Evolutionary conservation across 805 yeast genomes (phyloP).

Genomic region (Metschnikowia cubensis): DNA sequence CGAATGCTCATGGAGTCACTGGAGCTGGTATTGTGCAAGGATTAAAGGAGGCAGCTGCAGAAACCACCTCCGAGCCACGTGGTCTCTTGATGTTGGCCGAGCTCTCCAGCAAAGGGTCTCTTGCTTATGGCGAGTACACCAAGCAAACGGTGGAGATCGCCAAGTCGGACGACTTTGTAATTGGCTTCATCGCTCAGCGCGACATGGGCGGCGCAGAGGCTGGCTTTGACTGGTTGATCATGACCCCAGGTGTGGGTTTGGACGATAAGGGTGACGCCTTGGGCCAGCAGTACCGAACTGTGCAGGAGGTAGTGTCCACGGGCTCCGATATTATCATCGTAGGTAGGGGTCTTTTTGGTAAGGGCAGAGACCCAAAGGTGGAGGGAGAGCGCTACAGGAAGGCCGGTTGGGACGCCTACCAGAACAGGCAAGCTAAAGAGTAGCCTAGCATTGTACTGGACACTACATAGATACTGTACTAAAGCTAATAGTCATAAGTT

Average conservation of each 20-base stretch:
- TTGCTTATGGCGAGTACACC: slow-evolving; percentile 92
- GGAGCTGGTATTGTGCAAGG: slow-evolving; percentile 93
- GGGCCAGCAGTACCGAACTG: slow-evolving; percentile 97
- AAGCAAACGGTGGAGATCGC: slow-evolving; percentile 81
- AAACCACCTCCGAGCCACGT: slow-evolving; percentile 70
- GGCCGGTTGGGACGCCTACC: slow-evolving; percentile 95
- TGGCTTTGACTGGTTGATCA: slow-evolving; percentile 90
- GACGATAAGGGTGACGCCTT: slow-evolving; percentile 94
- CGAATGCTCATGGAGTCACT: slow-evolving; percentile 96
- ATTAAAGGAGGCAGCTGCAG: slow-evolving; percentile 72
- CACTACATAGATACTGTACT: no score
- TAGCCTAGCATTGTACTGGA: background rate
- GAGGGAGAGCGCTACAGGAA: slow-evolving; percentile 86
- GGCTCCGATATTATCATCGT: slow-evolving; percentile 97
- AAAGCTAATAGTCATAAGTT: no score
- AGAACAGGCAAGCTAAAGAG: slow-evolving; percentile 23
- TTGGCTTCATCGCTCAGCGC: slow-evolving; percentile 94
- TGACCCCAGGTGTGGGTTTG: slow-evolving; percentile 98
- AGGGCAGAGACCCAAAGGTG: slow-evolving; percentile 83
- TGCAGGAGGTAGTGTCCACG: slow-evolving; percentile 70
- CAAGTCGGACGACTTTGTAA: slow-evolving; percentile 81
- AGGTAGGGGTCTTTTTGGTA: slow-evolving; percentile 95
- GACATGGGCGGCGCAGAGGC: slow-evolving; percentile 79
- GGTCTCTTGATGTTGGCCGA: slow-evolving; percentile 95
- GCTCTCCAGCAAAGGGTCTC: slow-evolving; percentile 86